Percentiles rank a stretch among this genome's conserved stretches.
phyloP scores from a whole-genome alignment of 2,329 filamentous ascomycete genomes.

The Graphiopsis chlorocephala region DNA sequence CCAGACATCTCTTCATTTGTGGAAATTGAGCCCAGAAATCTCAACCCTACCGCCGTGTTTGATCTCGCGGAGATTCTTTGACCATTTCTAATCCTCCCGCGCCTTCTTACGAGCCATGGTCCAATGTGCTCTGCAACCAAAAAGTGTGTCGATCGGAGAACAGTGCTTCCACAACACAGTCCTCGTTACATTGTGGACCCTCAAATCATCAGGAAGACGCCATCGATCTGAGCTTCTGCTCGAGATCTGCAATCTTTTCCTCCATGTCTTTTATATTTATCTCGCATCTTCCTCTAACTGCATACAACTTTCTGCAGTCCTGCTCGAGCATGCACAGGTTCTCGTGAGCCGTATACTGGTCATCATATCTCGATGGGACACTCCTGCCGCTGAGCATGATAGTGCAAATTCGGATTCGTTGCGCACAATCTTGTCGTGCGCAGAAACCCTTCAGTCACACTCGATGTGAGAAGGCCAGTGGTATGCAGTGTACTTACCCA shows the following conservation, averaged over 20 bases:
- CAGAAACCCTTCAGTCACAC: neutral
- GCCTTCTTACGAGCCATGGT: neutral
- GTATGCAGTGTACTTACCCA: no score
- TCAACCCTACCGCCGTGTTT: no score
- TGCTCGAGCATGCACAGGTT: neutral
- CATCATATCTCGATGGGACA: neutral
- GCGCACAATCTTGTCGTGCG: neutral
- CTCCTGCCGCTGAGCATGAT: neutral
- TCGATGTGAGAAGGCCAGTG: neutral
- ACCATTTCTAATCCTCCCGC: neutral
- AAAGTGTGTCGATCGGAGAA: neutral
- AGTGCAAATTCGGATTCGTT: neutral
- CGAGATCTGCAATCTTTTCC: neutral
- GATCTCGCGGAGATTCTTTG: no score
- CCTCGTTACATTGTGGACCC: neutral
- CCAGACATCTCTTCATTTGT: no score
- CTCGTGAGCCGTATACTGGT: neutral
- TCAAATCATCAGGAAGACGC: neutral
- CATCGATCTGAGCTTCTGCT: neutral
- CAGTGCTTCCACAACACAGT: neutral
- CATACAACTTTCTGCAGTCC: neutral
- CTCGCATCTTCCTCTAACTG: neutral
- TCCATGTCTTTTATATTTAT: neutral
- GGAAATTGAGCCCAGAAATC: no score
- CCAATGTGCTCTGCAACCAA: neutral